Base-by-base conservation (phyloP, 1,284 basidiomycete genomes). In the Ceratorhiza oryzae-sativae region DNA sequence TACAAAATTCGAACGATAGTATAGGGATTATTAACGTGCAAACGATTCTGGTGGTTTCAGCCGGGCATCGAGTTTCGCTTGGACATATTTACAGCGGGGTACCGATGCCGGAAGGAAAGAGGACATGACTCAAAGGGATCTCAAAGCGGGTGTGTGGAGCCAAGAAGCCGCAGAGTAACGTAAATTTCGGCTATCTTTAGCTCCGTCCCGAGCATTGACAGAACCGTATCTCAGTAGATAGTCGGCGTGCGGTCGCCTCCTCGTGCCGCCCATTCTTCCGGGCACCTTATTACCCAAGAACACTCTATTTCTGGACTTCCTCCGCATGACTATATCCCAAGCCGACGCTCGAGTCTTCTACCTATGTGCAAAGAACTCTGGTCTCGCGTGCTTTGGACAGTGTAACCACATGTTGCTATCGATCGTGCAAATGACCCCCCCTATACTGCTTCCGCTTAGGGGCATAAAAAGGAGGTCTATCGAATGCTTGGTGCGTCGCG, bases 401-500 rank as follows among this genome's bases (percentile, higher is more conserved):
- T n/a, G 39, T 23, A 46, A 45, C 41, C 59, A 46, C 59, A 61
- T 61, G 59, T 27, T 39, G 15, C 23, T 25, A 13, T 23, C 15
- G 30, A 36, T 41, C 25, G 27, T 12, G 34, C 20, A 8, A 39
- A 34, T 32, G n/a, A n/a, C 12, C 15, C 27, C 61, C 30, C 18
- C 48, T 51, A 39, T 51, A 36, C 51, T 51, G 61, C 61, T 51
- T 65, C 61, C 46, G 61, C 46, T 39, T 46, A 39, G 15, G 10
- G 6, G 15, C n/a, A 20, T 8, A 41, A 15, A 41, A 8, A 41
- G 15, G 39, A n/a, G n/a, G 36, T 39, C 8, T 39, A 48, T 48
- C n/a, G 45, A 48, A n/a, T 48, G 45, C 36, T 6, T 39, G 6
- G 36, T 39, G 36, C 36, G 36, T 39, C 6, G 36, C 13, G 36